Conservation (phyloP, 176 grass and related monocot species). For the Bromus sterilis region DNA sequence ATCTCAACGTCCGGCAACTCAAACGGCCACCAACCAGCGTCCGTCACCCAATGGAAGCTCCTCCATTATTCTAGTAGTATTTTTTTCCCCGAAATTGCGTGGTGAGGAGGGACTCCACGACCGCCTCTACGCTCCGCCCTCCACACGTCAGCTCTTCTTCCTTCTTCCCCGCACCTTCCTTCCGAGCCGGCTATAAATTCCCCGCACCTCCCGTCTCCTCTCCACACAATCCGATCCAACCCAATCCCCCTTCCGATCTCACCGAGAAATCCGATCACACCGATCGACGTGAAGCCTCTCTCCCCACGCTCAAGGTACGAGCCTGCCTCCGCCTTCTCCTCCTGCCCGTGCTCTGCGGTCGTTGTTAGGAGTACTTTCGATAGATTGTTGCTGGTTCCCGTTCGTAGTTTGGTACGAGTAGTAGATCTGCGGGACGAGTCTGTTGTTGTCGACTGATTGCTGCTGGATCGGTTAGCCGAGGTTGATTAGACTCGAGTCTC, state of each 20-base stretch:
- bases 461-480: neutral
- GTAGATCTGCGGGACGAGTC: neutral
- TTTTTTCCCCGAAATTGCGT: neutral
- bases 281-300: neutral
- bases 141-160: neutral
- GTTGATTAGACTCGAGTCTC: neutral
- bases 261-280: neutral
- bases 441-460: neutral
- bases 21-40: conserved; percentile 21
- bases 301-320: conserved; percentile 24
- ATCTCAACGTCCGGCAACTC: no score
- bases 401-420: neutral
- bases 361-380: no score
- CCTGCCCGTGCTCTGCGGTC: neutral
- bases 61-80: neutral
- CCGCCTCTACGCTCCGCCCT: neutral
- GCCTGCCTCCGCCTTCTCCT: neutral
- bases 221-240: neutral
- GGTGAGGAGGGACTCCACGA: conserved; percentile 11
- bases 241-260: neutral
- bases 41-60: conserved; percentile 18
- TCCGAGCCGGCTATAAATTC: conserved; percentile 2
- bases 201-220: neutral
- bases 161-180: neutral
- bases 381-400: neutral